These are phyloP conservation scores for Leersia perrieri DNA, from an alignment of 176 grass and related monocot species.

Conservation along the genomic window DNA sequence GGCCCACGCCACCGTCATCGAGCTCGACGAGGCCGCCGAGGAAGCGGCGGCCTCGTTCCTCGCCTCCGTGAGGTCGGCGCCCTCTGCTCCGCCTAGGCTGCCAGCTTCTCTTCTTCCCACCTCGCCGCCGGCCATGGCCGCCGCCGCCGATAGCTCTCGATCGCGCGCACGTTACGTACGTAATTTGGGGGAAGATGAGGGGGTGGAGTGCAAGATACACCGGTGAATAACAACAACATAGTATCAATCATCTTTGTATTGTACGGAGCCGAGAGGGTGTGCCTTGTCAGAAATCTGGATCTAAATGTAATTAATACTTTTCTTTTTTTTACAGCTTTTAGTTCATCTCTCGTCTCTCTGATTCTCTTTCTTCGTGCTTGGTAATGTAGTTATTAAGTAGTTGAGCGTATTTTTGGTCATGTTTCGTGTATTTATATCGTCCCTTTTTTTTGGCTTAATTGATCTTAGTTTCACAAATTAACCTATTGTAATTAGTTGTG, in stretches of 20 bases:
- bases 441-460: neutral
- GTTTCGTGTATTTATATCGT: neutral
- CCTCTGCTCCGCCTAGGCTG: conserved; percentile 23
- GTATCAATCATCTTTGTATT: neutral
- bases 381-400: neutral
- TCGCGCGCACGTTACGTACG: neutral
- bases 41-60: conserved; percentile 45
- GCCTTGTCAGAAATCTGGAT: conserved; percentile 10
- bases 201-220: neutral
- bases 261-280: neutral
- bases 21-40: conserved; percentile 61
- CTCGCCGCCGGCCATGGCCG: neutral
- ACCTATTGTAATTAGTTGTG: neutral
- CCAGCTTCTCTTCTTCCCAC: neutral
- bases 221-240: neutral
- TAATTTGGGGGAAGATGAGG: neutral
- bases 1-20: conserved; percentile 69
- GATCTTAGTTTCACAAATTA: neutral
- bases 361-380: neutral
- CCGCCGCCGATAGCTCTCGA: neutral
- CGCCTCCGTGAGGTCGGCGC: conserved; percentile 38
- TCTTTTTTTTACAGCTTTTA: neutral
- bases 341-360: neutral
- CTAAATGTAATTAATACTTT: conserved; percentile 46
- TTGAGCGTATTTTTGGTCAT: neutral